Conservation (phyloP, 805 yeast species). For the Kuraishia hungarica region DNA sequence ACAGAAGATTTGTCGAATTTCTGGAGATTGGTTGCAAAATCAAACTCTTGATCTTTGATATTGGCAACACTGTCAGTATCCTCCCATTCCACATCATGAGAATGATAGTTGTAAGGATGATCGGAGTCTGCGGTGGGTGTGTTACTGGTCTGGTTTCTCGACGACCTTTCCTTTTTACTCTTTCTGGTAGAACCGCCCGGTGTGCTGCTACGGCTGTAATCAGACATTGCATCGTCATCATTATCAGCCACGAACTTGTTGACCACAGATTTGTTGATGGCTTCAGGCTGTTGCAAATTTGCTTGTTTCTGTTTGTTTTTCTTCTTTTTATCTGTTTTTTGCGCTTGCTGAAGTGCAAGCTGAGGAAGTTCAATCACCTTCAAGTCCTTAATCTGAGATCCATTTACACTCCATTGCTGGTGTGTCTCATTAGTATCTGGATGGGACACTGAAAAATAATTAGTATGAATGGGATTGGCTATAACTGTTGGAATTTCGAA, state of each 20-base stretch:
- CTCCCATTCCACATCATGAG: constrained; percentile 11
- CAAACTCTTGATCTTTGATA: constrained; percentile 61
- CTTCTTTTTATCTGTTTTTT: constrained; percentile 10
- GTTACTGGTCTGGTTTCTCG: constrained; percentile 3
- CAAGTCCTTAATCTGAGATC: constrained; percentile 36
- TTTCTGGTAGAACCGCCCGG: neutral
- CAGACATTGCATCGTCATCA: constrained; percentile 5
- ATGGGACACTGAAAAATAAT: neutral
- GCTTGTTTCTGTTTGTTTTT: neutral
- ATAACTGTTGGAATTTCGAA: neutral
- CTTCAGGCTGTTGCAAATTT: constrained; percentile 1
- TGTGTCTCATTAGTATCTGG: neutral
- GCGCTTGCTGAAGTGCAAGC: constrained; percentile 13
- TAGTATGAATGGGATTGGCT: neutral
- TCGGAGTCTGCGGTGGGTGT: constrained; percentile 10
- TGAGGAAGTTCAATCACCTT: constrained; percentile 47
- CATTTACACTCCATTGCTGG: neutral
- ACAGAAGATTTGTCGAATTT: constrained; percentile 77
- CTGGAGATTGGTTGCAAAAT: constrained; percentile 73
- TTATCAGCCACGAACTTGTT: constrained; percentile 8
- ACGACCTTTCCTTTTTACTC: constrained; percentile 3
- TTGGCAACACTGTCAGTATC: constrained; percentile 35
- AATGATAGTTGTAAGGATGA: constrained; percentile 12
- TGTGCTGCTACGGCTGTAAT: neutral
- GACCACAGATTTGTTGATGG: constrained; percentile 6